These are phyloP conservation scores for Pseudopyrenochaeta lycopersici DNA, from an alignment of 2,329 filamentous ascomycete species.

Conservation along the genomic window DNA sequence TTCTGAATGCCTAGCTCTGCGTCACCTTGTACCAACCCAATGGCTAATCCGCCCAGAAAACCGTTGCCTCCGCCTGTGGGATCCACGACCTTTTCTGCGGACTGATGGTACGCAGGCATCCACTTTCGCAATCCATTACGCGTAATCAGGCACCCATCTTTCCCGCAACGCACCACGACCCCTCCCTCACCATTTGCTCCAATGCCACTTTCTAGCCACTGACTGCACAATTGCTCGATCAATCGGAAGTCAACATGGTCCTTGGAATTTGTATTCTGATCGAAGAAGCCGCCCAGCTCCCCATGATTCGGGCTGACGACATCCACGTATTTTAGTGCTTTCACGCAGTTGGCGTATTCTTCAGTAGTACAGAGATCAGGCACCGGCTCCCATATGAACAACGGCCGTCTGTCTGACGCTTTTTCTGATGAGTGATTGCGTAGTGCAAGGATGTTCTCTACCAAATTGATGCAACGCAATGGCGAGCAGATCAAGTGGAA, in stretches of 20 bases:
- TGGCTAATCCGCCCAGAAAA: slow-evolving; percentile 73
- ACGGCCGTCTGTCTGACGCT: slow-evolving; percentile 56
- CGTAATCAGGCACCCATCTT: slow-evolving; percentile 71
- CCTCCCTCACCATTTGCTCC: slow-evolving; percentile 55
- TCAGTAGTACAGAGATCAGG: slow-evolving; percentile 84
- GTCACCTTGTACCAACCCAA: slow-evolving; percentile 64
- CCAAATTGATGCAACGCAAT: slow-evolving; percentile 76
- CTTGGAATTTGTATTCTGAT: slow-evolving; percentile 49
- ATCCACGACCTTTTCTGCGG: slow-evolving; percentile 73
- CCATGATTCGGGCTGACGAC: slow-evolving; percentile 82
- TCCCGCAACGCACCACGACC: slow-evolving; percentile 75
- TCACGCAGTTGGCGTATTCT: slow-evolving; percentile 62
- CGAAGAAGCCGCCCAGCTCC: slow-evolving; percentile 89
- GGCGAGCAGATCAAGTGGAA: slow-evolving; percentile 92
- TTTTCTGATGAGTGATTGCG: slow-evolving; percentile 50
- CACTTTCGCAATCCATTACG: slow-evolving; percentile 61
- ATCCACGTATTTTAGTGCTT: slow-evolving; percentile 64
- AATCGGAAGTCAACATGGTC: slow-evolving; percentile 48
- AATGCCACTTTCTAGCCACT: slow-evolving; percentile 49
- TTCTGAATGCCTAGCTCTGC: slow-evolving; percentile 51
- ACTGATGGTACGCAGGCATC: slow-evolving; percentile 78
- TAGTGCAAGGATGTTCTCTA: slow-evolving; percentile 71
- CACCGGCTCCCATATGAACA: slow-evolving; percentile 95
- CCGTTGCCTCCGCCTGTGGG: slow-evolving; percentile 94
- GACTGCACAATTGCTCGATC: slow-evolving; percentile 53